Evolutionary conservation across 192 early-diverging fungal genomes (phyloP), one percentile per base, ranked within the genome.

Genomic region (Oehlia diaphana): DNA sequence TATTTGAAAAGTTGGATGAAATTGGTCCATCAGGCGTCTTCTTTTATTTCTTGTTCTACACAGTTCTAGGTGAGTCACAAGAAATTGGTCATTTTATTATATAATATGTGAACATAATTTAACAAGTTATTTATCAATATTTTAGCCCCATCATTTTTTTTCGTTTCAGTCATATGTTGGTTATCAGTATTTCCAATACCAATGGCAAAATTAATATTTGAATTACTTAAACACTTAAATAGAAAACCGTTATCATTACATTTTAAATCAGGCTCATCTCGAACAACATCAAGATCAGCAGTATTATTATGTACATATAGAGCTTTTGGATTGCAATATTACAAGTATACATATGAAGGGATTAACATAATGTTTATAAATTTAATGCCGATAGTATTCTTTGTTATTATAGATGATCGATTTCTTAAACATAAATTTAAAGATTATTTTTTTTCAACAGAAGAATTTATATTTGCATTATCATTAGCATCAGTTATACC

Each of bases 301-400:
- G 92, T 97, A 65, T 86, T 99, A 62, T 87, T 99, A 64, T 97
- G 95, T 84, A 95, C 93, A 0, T 94, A 95, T 74, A 88, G 93
- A 63, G 96, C 96, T 2, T 86, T 95, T 37, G 98, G 98, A n/a
- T 87, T 91, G 72, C 93, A 94, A 83, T 99, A 98, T 87, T 96
- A 96, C 90, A 97, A 97, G 86, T 97, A 96, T 86, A 98, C 96
- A 2, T 90, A 95, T 26, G 96, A 96, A 50, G 98, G 98, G 35
- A 93, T 97, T 88, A 99, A 98, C 88, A 95, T 99, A 77, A 92
- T 98, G 74, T 93, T 99, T 83, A 94, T 98, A 87, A 97, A 99
- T 84, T 83, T 96, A 83, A 86, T 97, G 53, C 89, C 92, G 1
- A 76, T 98, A 2, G 92, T 95, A 1, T 83, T 93, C 33, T 97